Base-by-base conservation (phyloP, 257 asterid species). In the Oldenlandia corymbosa region DNA sequence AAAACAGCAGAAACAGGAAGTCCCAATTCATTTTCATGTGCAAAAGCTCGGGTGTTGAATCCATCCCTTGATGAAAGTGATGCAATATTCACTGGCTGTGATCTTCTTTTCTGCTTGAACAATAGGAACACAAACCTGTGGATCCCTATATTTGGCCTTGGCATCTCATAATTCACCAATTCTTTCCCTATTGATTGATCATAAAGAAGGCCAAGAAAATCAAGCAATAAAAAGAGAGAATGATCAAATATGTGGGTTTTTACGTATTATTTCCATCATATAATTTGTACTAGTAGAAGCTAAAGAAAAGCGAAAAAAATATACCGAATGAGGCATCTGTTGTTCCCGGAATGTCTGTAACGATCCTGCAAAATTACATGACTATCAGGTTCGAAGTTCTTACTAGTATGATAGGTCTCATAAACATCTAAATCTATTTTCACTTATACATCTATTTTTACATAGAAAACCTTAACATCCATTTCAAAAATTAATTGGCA, bases 291-390 rank as follows among this genome's bases (percentile, higher is more conserved):
- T n/a, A n/a, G n/a, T n/a, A n/a, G n/a, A n/a, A n/a, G n/a, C n/a
- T n/a, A 2, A 26, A 56, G 37, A 3, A 1, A 7, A 16, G 32
- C 7, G 39, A 65, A 28, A 17, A 10, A 10, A 1, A 47, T 11
- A 37, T 87, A 90, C 98, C 98, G 58, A 91, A 91, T 58, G 98
- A 78, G 69, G 94, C 64, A 68, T 86, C 88, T 18, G 98, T 91
- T 12, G 95, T 86, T 65, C 98, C 98, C 10, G 98, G 98, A 62
- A 91, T 91, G 66, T 91, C 94, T 51, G 96, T 81, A 46, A 91
- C 86, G 2, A 91, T 80, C 98, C 98, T 91, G 95, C n/a, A 68
- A 3, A 5, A 27, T 7, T 5, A 36, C 32, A 55, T 67, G 9
- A 50, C 68, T 65, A 70, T 49, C 64, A 69, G 47, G 23, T 58